phyloP scores from a whole-genome alignment of 1,284 basidiomycete genomes.

The Earliella scabrosa region DNA sequence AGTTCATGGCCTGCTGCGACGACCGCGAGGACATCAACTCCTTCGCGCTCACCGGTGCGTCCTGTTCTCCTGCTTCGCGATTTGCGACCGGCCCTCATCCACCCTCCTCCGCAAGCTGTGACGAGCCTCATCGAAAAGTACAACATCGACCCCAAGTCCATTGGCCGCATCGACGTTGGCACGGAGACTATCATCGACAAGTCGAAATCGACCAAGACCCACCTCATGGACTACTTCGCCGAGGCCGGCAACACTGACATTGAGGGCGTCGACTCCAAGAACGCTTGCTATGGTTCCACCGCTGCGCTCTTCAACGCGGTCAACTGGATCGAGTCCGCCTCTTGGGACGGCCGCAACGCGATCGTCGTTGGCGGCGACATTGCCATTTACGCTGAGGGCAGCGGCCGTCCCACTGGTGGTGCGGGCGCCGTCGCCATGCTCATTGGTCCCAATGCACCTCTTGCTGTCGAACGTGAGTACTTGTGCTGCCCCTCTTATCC shows the following conservation, averaged over 20 bases:
- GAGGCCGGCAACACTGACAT: slow-evolving; percentile 94
- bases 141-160: slow-evolving; percentile 94
- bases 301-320: slow-evolving; percentile 97
- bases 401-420: slow-evolving; percentile 94
- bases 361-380: slow-evolving; percentile 98
- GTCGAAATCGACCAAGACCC: slow-evolving; percentile 98
- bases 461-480: slow-evolving; percentile 95
- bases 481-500: no score
- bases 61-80: neutral
- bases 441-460: slow-evolving; percentile 94
- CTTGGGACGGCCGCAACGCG: slow-evolving; percentile 99
- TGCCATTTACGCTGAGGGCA: slow-evolving; percentile 97
- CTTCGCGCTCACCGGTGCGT: slow-evolving; percentile 90
- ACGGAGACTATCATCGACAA: slow-evolving; percentile 99
- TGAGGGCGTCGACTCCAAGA: slow-evolving; percentile 99
- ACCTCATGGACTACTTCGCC: slow-evolving; percentile 97
- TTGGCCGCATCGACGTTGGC: slow-evolving; percentile 97
- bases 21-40: slow-evolving; percentile 99
- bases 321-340: slow-evolving; percentile 95
- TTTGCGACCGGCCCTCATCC: slow-evolving; percentile 5
- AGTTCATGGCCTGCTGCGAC: slow-evolving; percentile 98
- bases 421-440: slow-evolving; percentile 95
- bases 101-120: slow-evolving; percentile 62
- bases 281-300: slow-evolving; percentile 98
- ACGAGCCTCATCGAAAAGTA: slow-evolving; percentile 91